Evolutionary conservation across 495 filamentous ascomycete genomes (phyloP).

Genomic region (Halenospora varia): DNA sequence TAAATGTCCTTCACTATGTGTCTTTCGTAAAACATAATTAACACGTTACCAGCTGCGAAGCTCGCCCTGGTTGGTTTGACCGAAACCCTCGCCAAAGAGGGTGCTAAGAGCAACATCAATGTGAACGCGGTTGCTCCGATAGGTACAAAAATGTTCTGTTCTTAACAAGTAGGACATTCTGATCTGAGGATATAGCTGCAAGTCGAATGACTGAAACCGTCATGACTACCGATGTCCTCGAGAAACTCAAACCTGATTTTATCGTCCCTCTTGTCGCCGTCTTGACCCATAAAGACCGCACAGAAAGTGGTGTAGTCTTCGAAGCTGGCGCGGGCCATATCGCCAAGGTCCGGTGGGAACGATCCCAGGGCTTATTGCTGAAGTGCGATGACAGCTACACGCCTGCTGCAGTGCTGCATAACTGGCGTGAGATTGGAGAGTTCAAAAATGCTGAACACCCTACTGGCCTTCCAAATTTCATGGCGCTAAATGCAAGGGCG

Average conservation of each 20-base stretch:
- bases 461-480: slow-evolving; percentile 82
- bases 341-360: slow-evolving; percentile 94
- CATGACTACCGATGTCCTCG: slow-evolving; percentile 92
- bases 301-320: slow-evolving; percentile 84
- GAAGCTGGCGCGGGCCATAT: slow-evolving; percentile 92
- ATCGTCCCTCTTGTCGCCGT: slow-evolving; percentile 91
- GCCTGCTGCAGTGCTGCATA: slow-evolving; percentile 78
- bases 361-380: slow-evolving; percentile 82
- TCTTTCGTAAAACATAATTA: no score
- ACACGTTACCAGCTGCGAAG: no score
- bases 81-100: slow-evolving; percentile 96
- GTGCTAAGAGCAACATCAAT: slow-evolving; percentile 96
- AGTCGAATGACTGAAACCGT: slow-evolving; percentile 96
- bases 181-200: slow-evolving; percentile 70
- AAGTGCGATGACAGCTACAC: slow-evolving; percentile 88
- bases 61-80: slow-evolving; percentile 96
- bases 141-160: slow-evolving; percentile 24
- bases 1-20: no score
- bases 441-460: slow-evolving; percentile 85
- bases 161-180: slow-evolving; percentile 3
- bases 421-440: slow-evolving; percentile 84
- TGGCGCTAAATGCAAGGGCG: slow-evolving; percentile 81
- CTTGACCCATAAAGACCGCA: slow-evolving; percentile 81
- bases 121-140: slow-evolving; percentile 95
- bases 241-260: slow-evolving; percentile 90